Conservation (phyloP, 2,329 filamentous ascomycete genomes). For the Trichothecium roseum region DNA sequence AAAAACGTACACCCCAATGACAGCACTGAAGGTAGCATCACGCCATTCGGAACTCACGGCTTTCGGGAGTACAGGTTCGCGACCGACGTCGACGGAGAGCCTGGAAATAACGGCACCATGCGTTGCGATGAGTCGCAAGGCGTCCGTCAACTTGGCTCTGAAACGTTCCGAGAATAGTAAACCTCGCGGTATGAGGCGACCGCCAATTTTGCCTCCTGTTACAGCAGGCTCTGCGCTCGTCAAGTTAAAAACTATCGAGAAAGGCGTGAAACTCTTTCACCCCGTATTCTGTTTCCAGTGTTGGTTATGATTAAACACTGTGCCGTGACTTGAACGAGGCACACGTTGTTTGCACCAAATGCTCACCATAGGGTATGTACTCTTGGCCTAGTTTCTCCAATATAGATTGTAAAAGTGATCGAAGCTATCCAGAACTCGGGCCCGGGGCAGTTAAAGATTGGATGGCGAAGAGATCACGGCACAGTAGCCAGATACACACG, state of each 20-base stretch:
- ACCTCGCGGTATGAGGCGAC: slow-evolving; percentile 21
- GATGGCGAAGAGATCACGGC: slow-evolving; percentile 29
- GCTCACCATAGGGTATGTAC: slow-evolving; percentile 9
- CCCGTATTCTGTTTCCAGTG: slow-evolving; percentile 1
- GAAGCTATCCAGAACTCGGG: slow-evolving; percentile 6
- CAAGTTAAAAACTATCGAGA: slow-evolving; percentile 21
- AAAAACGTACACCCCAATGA: neutral
- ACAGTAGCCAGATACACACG: slow-evolving; percentile 38
- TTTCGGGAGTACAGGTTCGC: neutral
- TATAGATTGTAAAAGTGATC: slow-evolving; percentile 19
- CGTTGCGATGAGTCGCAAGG: too few relatives aligned
- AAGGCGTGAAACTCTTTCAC: slow-evolving; percentile 14
- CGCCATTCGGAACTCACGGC: neutral
- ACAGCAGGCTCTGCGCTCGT: slow-evolving; percentile 20
- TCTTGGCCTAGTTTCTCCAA: slow-evolving; percentile 14
- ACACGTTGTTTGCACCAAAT: too few relatives aligned
- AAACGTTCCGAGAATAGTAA: too few relatives aligned
- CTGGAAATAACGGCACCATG: neutral
- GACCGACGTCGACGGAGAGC: neutral
- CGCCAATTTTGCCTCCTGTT: slow-evolving; percentile 21
- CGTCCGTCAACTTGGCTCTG: too few relatives aligned
- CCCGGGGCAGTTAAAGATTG: slow-evolving; percentile 5
- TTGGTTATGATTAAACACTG: too few relatives aligned
- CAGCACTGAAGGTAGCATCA: neutral
- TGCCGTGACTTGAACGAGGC: too few relatives aligned